phyloP scores from a whole-genome alignment of 495 filamentous ascomycete genomes.

The Xylaria venustula region DNA sequence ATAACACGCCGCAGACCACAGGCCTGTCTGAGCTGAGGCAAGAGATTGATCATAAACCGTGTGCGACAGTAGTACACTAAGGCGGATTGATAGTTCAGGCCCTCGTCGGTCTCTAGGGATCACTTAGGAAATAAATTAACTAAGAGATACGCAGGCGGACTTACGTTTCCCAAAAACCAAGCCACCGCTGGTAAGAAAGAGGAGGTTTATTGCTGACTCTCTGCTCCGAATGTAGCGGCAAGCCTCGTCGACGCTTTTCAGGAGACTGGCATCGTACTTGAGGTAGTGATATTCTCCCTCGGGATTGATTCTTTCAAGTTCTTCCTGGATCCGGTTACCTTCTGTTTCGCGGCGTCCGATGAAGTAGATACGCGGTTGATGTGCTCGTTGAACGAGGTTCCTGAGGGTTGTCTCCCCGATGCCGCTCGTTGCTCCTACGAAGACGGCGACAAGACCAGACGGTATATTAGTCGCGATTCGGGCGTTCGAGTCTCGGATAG shows the following conservation, averaged over 20 bases:
- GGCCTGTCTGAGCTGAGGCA: slow-evolving; percentile 55
- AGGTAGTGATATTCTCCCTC: slow-evolving; percentile 55
- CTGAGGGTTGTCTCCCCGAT: slow-evolving; percentile 61
- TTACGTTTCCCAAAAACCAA: slow-evolving; percentile 35
- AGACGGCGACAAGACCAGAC: slow-evolving; percentile 50
- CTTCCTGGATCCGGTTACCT: slow-evolving; percentile 42
- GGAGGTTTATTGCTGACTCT: slow-evolving; percentile 59
- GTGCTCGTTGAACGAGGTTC: slow-evolving; percentile 51
- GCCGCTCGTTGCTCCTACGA: slow-evolving; percentile 65
- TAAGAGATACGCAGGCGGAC: slow-evolving; percentile 19
- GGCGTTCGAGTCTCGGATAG: neutral
- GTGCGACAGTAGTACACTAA: slow-evolving; percentile 62
- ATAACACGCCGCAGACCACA: slow-evolving; percentile 57
- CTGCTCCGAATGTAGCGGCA: slow-evolving; percentile 55
- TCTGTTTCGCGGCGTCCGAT: slow-evolving; percentile 45
- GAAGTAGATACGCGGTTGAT: slow-evolving; percentile 47
- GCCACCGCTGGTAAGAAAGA: slow-evolving; percentile 56
- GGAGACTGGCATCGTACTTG: slow-evolving; percentile 53
- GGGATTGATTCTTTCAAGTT: slow-evolving; percentile 49
- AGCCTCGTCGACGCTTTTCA: slow-evolving; percentile 59
- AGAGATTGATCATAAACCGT: slow-evolving; percentile 62
- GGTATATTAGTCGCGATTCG: slow-evolving; percentile 38
- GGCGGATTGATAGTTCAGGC: slow-evolving; percentile 51
- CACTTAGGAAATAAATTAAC: neutral
- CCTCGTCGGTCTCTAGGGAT: slow-evolving; percentile 55